Evolutionary conservation across 148 eudicot species (phyloP), one percentile per base, ranked within the genome.

Genomic region (Silene conica): DNA sequence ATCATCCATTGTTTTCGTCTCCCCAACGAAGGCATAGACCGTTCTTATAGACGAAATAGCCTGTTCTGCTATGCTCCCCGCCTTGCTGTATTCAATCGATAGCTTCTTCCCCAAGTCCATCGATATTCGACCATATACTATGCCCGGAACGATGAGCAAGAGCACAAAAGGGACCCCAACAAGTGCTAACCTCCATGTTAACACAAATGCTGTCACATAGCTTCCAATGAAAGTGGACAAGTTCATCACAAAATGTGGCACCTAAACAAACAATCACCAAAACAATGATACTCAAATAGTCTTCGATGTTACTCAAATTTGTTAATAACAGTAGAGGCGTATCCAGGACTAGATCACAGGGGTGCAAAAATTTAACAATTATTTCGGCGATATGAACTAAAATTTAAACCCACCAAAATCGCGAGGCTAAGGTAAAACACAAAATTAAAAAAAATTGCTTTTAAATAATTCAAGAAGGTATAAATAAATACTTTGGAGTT

Each of bases 171-270:
- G 91, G 38, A 87, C 77, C 5, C 87, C 92, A 19, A 85, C 89
- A 14, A 93, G 70, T 41, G 98, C 90, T 72, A 93, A 79, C 69
- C 82, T 87, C 96, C 96, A 90, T 26, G 89, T 73, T 77, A 93
- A 60, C 20, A 79, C 9, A 58, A 90, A 89, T 57, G 86, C 89
- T 31, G 74, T 83, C 0, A 87, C 8, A 52, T 93, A 90, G 23
- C 89, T 70, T 16, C 98, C 93, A 0, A 87, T 0, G 72, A 90
- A 93, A 0, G 98, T 77, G 5, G 96, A 64, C 7, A 78, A 56
- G 74, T 88, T 93, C 98, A 88, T 87, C 77, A 90, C 79, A 76
- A 93, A 87, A 41, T 83, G 78, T n/a, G 98, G 98, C 60, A 89
- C 86, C 98, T 92, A 26, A 1, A 26, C 28, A 63, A 6, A 10